Conservation (phyloP, 176 grass and related monocot species). For the Musa schizocarpa region DNA sequence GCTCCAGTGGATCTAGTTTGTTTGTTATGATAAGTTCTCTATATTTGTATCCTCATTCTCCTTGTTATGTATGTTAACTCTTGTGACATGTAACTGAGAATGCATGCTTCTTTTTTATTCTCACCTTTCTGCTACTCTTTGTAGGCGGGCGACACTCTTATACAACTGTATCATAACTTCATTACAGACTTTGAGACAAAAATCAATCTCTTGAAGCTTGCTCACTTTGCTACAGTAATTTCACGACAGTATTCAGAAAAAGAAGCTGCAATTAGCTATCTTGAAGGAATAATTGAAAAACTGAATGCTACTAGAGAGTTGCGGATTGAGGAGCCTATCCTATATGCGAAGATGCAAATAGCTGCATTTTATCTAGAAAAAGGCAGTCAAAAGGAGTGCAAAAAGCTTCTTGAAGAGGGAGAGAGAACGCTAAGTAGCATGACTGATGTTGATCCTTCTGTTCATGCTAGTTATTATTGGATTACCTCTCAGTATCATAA, state of each 20-base stretch:
- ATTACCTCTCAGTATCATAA: conserved; percentile 82
- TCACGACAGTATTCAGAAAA: conserved; percentile 79
- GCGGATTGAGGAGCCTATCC: conserved; percentile 62
- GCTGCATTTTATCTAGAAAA: conserved; percentile 65
- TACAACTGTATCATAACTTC: conserved; percentile 85
- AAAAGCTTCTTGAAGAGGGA: conserved; percentile 78
- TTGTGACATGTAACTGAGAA: not conserved
- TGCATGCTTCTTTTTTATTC: not conserved
- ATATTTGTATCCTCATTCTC: not conserved
- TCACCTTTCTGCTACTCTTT: conserved; percentile 4
- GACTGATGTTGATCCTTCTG: conserved; percentile 82
- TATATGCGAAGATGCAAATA: conserved; percentile 88
- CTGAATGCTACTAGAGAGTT: conserved; percentile 48
- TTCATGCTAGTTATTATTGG: conserved; percentile 85
- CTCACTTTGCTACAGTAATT: conserved; percentile 64
- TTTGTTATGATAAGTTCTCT: not conserved
- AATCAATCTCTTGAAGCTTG: conserved; percentile 76
- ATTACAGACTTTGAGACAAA: conserved; percentile 88
- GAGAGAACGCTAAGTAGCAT: conserved; percentile 67
- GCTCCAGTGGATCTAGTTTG: too few relatives aligned
- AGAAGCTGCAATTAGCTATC: conserved; percentile 62
- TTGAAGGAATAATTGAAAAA: conserved; percentile 66
- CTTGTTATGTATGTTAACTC: not conserved
- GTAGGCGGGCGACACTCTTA: conserved; percentile 70
- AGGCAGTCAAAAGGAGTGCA: conserved; percentile 69